Conservation (phyloP, 257 asterid species). For the Gentiana macrophylla region DNA sequence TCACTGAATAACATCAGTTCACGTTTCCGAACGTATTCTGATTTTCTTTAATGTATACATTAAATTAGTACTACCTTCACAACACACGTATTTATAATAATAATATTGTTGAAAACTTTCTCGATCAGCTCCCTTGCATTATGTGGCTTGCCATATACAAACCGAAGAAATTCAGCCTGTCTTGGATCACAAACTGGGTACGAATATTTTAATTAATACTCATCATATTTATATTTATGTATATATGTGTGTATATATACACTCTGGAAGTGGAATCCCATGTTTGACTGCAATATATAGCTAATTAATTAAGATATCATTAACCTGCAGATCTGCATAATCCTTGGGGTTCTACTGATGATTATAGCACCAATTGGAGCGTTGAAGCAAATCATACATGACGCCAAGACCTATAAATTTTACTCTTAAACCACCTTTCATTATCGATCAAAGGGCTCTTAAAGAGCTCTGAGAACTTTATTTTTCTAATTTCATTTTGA, state of each 20-base stretch:
- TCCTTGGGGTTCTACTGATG: conserved; percentile 36
- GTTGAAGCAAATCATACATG: conserved; percentile 25
- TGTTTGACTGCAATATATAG: too few relatives aligned
- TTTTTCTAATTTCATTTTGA: too few relatives aligned
- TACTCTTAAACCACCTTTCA: conserved; percentile 16
- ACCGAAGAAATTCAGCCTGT: conserved; percentile 30
- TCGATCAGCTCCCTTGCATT: conserved; percentile 42
- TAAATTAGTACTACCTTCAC: neutral
- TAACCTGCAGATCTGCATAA: conserved; percentile 29
- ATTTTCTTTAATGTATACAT: neutral
- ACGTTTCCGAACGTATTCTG: too few relatives aligned
- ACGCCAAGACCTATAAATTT: conserved; percentile 30
- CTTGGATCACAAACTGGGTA: conserved; percentile 45
- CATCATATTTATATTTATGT: too few relatives aligned
- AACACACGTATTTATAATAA: neutral
- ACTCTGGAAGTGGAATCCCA: too few relatives aligned
- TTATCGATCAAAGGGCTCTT: too few relatives aligned
- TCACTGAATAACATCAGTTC: conserved; percentile 23
- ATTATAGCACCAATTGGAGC: conserved; percentile 48
- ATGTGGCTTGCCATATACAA: conserved; percentile 44
- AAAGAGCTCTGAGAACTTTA: too few relatives aligned
- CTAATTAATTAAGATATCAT: neutral
- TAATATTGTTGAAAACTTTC: neutral
- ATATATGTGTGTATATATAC: too few relatives aligned
- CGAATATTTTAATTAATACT: neutral